phyloP scores from a whole-genome alignment of 257 asterid species.

The Anisodus tanguticus region DNA sequence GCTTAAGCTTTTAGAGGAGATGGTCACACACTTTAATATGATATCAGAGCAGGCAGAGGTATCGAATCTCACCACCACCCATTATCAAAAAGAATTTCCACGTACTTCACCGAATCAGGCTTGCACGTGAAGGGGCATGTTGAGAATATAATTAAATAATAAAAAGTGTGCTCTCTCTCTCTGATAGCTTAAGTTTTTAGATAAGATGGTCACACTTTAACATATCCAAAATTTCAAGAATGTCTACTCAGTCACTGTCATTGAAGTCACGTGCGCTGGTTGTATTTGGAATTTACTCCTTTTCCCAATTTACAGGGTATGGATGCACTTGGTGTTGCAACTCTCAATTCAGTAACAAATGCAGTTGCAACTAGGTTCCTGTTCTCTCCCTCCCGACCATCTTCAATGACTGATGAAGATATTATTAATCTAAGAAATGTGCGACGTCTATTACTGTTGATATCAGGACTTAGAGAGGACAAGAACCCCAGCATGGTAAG shows the following conservation, averaged over 20 bases:
- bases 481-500: conserved; percentile 56
- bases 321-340: conserved; percentile 90
- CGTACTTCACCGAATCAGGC: no score
- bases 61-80: no score
- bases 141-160: no score
- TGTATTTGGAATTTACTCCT: background rate
- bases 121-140: no score
- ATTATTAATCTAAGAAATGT: conserved; percentile 69
- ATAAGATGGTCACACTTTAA: no score
- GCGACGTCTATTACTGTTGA: conserved; percentile 65
- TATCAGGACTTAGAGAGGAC: conserved; percentile 58
- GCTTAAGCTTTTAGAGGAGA: no score
- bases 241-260: background rate
- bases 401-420: conserved; percentile 82
- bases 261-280: background rate
- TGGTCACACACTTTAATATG: no score
- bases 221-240: conserved; percentile 14
- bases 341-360: conserved; percentile 64
- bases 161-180: no score
- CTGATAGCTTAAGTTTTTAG: no score
- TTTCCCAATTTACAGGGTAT: conserved; percentile 63
- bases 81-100: no score
- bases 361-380: conserved; percentile 59
- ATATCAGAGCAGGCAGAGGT: no score
- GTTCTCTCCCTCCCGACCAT: conserved; percentile 52